A percentile compares a stretch with the other conserved stretches of the same genome.
These are phyloP conservation scores for Hypoxylon fragiforme DNA, from an alignment of 495 filamentous ascomycete genomes.

Conservation along the genomic window DNA sequence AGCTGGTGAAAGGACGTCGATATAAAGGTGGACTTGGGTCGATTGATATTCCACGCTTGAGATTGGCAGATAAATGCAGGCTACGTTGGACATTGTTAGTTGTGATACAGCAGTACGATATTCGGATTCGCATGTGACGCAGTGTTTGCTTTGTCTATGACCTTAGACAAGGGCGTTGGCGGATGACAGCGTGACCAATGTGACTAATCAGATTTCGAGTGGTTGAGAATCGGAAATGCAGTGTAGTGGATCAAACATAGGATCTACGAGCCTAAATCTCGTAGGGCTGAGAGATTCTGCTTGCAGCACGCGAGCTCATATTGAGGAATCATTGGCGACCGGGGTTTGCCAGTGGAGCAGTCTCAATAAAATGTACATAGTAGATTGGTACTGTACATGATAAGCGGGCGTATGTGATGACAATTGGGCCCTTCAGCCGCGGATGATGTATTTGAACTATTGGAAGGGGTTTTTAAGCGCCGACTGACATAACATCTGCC, in stretches of 20 bases:
- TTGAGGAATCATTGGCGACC: conserved; percentile 33
- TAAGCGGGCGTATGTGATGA: conserved; percentile 21
- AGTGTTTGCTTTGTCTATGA: conserved; percentile 13
- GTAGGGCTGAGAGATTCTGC: conserved; percentile 40
- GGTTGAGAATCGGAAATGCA: conserved; percentile 27
- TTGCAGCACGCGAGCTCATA: conserved; percentile 29
- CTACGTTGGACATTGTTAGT: conserved; percentile 20
- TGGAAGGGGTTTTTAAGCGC: conserved; percentile 17
- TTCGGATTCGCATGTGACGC: conserved; percentile 22
- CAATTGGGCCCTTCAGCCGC: conserved; percentile 30
- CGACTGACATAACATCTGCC: conserved; percentile 21
- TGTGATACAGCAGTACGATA: conserved; percentile 8
- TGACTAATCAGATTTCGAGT: conserved; percentile 23
- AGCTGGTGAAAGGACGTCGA: background rate
- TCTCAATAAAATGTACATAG: conserved; percentile 10
- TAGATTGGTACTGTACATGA: conserved; percentile 18
- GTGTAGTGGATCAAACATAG: conserved; percentile 33
- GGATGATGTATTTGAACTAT: conserved; percentile 18
- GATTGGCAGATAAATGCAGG: conserved; percentile 15
- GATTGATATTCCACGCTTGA: conserved; percentile 3
- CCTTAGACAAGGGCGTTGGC: conserved; percentile 18
- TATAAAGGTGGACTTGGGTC: conserved; percentile 7
- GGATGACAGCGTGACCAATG: conserved; percentile 24
- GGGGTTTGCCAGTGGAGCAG: conserved; percentile 25
- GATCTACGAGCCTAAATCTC: conserved; percentile 38